Evolutionary conservation across 306 rosid species (phyloP), one percentile per base, ranked within the genome.

Genomic region (Cyamopsis tetragonoloba): DNA sequence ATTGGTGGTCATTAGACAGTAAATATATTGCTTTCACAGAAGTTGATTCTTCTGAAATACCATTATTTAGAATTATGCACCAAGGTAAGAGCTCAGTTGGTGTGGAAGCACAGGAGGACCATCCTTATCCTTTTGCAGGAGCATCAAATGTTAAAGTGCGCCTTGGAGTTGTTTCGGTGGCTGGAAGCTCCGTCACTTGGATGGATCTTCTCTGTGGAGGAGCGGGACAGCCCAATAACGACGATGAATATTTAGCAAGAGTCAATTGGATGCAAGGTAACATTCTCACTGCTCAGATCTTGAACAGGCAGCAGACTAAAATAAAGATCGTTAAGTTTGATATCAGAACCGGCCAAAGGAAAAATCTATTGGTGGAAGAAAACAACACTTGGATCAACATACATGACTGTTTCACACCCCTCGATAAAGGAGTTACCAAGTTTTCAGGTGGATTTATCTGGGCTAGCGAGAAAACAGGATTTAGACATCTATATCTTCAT

Each of bases 1-100:
- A 90, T 78, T 93, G 99, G 97, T 93, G 99, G 99, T 93, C 99
- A 18, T 84, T 82, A 49, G 96, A 93, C 72, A 67, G 99, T 76
- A 86, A 83, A 80, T 90, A 72, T 69, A 85, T 93, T 68, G 99
- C 96, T 3, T 93, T 93, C 74, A 88, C 97, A n/a, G 85, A 90
- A 84, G 97, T 90, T 56, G 95, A 93, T 85, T 83, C 81, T 66
- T 88, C 97, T 34, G 96, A 87, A 53, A 81, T 90, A 56, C 97
- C 97, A n/a, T 91, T 82, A 51, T 93, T 84, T 73, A 83, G 96
- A 79, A 93, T 93, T 71, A 88, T 86, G 95, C 99, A 88, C 78
- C 95, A 88, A 78, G 99, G 99, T 63, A 86, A 86, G 77, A 86
- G 83, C 79, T 83, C 86, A 30, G 90, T 88, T 56, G 99, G 92